Evolutionary conservation across 371 early-diverging fungal genomes (phyloP), one percentile per base, ranked within the genome.

Genomic region (Basidiobolus meristosporus): DNA sequence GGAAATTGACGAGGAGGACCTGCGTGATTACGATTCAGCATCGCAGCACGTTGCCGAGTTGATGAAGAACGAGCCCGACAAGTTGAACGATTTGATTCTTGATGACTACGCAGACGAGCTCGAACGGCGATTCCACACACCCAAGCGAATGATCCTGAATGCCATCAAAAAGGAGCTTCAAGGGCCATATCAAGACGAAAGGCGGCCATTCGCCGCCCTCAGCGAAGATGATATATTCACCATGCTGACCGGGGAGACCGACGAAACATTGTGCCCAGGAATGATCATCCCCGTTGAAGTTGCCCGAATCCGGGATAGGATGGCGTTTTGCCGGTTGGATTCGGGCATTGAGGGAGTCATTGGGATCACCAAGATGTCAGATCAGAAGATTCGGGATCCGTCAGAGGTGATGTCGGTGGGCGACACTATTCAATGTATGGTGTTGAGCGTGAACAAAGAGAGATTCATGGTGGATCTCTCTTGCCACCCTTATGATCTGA

Each of bases 91-190:
- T 39, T 68, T 95, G 36, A 65, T 82, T 46, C 55, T 97, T 43
- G 89, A 83, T 18, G 90, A 87, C 38, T 96, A 90, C 54, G 93
- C 90, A 0, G 65, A 72, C 28, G 83, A 85, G 43, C 62, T 95
- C 11, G 74, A 77, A 40, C 53, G 66, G 16, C 65, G 74, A 26
- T 73, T 70, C 45, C 58, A 77, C 42, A 70, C 72, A 36, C 76
- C 76, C 33, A 90, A 90, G 58, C 64, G 73, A 26, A 71, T 78
- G 48, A 69, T 72, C 5, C 69, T 97, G 16, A 65, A 77, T 42
- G 77, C 76, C 31, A 93, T 92, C 62, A 82, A 80, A 56, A 57
- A 69, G 12, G 95, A 97, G 60, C 46, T 93, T 21, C 78, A 84
- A 53, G 55, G 70, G 0, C 93, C 92, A 0, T 86, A 79, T 55